These are phyloP conservation scores for Cyberlindnera xishuangbannaensis DNA, from an alignment of 805 yeast species.

Conservation along the genomic window DNA sequence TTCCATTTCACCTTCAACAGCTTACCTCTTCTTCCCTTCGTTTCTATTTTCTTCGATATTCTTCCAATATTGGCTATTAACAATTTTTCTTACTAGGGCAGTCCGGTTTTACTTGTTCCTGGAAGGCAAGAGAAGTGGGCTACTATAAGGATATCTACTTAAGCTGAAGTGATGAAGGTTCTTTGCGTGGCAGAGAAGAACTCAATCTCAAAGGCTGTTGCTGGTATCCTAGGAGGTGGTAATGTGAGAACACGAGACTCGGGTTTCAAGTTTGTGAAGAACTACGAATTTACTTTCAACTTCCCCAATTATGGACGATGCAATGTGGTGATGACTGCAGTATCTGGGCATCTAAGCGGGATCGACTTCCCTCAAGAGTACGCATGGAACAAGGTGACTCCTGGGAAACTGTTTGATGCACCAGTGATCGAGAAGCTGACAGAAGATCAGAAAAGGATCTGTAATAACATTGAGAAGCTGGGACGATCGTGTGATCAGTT, in stretches of 20 bases:
- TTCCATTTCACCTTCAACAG: too few species aligned
- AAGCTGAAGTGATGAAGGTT: conserved; percentile 46
- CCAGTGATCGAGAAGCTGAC: conserved; percentile 43
- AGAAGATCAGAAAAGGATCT: conserved; percentile 42
- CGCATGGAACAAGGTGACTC: conserved; percentile 53
- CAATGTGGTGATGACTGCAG: conserved; percentile 87
- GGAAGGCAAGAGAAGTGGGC: too few species aligned
- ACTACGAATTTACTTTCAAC: conserved; percentile 68
- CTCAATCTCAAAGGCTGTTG: conserved; percentile 84
- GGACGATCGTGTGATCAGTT: conserved; percentile 54
- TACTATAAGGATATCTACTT: too few species aligned
- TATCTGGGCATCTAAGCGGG: conserved; percentile 74
- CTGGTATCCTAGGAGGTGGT: conserved; percentile 74
- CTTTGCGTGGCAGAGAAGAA: conserved; percentile 97
- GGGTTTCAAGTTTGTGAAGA: conserved; percentile 57
- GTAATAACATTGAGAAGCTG: conserved; percentile 61
- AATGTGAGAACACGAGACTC: conserved; percentile 41
- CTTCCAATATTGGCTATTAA: too few species aligned
- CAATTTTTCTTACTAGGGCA: too few species aligned
- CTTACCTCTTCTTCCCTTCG: too few species aligned
- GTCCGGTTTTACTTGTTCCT: too few species aligned
- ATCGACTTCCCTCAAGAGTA: conserved; percentile 58
- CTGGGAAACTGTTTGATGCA: conserved; percentile 65
- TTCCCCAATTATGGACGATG: conserved; percentile 61
- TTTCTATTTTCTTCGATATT: too few species aligned